Base-by-base conservation (phyloP, 768 basidiomycete species). In the Strobilomyces confusus region DNA sequence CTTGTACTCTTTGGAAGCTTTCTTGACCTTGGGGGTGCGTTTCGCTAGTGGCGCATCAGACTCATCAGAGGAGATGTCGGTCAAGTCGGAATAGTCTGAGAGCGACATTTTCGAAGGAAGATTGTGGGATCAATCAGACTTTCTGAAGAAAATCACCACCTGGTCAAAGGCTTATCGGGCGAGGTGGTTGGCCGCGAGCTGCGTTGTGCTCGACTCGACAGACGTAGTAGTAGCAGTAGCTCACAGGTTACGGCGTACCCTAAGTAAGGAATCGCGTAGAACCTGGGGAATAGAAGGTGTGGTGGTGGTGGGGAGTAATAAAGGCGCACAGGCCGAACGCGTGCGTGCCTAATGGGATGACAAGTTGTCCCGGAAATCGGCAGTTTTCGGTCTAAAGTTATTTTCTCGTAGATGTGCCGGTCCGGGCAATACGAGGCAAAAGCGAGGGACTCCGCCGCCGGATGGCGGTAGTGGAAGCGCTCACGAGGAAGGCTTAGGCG, bases 61-160 rank as follows among this genome's bases (percentile, higher is more conserved):
- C 11, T 77, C 77, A 19, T 72, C 69, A 8, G 68, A 69, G 5
- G 74, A 74, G 33, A 80, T 59, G 41, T 80, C 78, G 19, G 79
- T 79, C 40, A 80, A 64, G 48, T 78, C 77, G 4, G 80, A 80
- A 37, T 66, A 48, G 48, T 77, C 75, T n/a, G 72, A 73, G 29
- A 72, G 58, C 29, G 71, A 69, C 69, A 73, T 72, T 45, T 44
- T 55, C 34, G 17, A 23, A 51, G 13, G 29, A 29, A 15, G 38
- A 32, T 29, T 13, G 12, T 0, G 15, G 37, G 37, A 49, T 56
- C 44, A 45, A 44, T 48, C 7, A 26, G 43, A 20, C 36, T 20
- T 30, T 23, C 37, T 12, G 56, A 29, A 13, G 30, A 49, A 43
- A 29, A 34, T 1, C 12, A 32, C 37, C 15, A 51, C 54, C 25